These are phyloP conservation scores for Ambrosia artemisiifolia DNA, from an alignment of 129 eudicot species.

Conservation along the genomic window DNA sequence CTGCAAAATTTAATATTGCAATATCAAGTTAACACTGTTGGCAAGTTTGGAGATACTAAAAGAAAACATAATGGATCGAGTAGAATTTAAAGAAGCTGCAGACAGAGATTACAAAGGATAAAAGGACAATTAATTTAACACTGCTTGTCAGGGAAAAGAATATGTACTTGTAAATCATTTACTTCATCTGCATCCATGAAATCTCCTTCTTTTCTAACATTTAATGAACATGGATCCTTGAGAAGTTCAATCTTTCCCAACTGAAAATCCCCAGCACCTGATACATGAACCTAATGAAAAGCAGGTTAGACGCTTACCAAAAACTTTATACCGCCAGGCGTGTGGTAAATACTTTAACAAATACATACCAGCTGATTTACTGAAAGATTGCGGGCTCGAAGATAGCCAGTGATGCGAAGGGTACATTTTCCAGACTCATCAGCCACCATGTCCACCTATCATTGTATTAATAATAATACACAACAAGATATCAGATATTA, in stretches of 20 bases:
- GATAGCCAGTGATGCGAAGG: constrained; percentile 74
- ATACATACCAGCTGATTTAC: constrained; percentile 77
- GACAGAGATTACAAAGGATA: neutral
- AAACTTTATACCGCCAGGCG: neutral
- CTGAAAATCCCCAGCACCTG: constrained; percentile 98
- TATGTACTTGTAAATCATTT: constrained; percentile 43
- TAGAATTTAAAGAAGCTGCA: neutral
- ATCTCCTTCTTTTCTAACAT: constrained; percentile 68
- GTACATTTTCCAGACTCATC: constrained; percentile 63
- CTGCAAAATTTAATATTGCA: constrained; percentile 38
- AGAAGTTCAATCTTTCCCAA: constrained; percentile 72
- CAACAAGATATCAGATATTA: neutral
- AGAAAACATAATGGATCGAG: neutral
- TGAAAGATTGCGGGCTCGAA: constrained; percentile 79
- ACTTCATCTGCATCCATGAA: constrained; percentile 80
- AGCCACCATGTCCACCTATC: constrained; percentile 64
- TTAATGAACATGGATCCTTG: constrained; percentile 79
- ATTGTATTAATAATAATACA: neutral
- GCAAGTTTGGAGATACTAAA: neutral
- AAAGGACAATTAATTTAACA: neutral
- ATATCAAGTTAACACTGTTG: neutral
- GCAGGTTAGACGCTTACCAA: constrained; percentile 23
- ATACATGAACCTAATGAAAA: constrained; percentile 74
- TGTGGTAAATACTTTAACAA: neutral
- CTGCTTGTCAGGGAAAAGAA: neutral